Conservation (phyloP, 1,139 yeast species). For the Torulaspora pretoriensis region DNA sequence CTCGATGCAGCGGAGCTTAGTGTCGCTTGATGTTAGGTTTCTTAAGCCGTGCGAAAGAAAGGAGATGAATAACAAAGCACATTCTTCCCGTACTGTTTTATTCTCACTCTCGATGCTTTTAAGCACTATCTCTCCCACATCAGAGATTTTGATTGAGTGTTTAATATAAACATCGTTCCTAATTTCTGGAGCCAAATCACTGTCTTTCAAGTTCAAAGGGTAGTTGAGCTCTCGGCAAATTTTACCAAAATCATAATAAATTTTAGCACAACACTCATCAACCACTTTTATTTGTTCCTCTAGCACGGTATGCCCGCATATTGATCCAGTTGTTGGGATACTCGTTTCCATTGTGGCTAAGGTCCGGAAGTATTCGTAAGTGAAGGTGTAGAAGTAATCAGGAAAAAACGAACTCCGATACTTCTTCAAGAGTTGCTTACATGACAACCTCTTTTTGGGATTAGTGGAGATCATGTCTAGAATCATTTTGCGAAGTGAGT, state of each 20-base stretch:
- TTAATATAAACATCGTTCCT: not conserved
- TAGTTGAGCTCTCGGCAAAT: constrained; percentile 48
- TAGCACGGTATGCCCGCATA: constrained; percentile 24
- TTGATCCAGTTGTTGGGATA: constrained; percentile 26
- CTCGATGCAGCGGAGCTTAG: constrained; percentile 70
- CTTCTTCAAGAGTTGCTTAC: constrained; percentile 49
- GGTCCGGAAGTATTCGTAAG: constrained; percentile 61
- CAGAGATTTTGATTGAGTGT: constrained; percentile 6
- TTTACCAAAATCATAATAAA: constrained; percentile 53
- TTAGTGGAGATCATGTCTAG: constrained; percentile 57
- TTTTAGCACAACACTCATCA: constrained; percentile 56
- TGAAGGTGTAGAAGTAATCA: constrained; percentile 60
- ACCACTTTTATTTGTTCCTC: constrained; percentile 42
- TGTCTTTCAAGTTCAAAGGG: constrained; percentile 28
- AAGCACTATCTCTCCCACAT: constrained; percentile 14
- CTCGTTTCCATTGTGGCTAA: constrained; percentile 36
- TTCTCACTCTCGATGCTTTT: constrained; percentile 4
- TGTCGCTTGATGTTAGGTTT: constrained; percentile 57
- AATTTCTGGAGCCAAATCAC: not conserved
- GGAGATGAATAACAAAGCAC: constrained; percentile 61
- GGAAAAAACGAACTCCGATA: constrained; percentile 62
- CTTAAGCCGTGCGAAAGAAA: constrained; percentile 62
- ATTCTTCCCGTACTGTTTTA: constrained; percentile 38
- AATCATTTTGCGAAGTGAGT: constrained; percentile 50
- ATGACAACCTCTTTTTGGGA: constrained; percentile 57